Percentiles rank a stretch among this genome's conserved stretches.
Evolutionary conservation across 2,329 filamentous ascomycete genomes (phyloP).

Genomic region (Sporothrix protearum): DNA sequence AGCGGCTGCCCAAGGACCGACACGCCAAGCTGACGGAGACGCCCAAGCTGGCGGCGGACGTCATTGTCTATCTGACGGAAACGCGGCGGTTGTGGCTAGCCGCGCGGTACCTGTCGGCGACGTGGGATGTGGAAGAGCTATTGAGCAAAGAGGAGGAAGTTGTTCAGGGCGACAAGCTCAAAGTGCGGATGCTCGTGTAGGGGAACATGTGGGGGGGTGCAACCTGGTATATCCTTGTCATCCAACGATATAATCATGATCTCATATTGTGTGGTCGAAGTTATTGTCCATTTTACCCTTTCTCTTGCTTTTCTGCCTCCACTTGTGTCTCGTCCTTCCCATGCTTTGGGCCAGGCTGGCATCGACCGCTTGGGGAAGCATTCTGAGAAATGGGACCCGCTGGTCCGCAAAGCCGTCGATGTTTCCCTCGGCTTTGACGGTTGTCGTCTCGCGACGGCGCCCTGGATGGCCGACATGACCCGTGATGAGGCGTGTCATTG

Average conservation of each 20-base stretch:
- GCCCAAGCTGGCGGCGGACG: conserved; percentile 29
- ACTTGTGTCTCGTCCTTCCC: no score
- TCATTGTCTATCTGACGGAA: conserved; percentile 30
- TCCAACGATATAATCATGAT: background rate
- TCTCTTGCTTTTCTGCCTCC: background rate
- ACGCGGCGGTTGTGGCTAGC: conserved; percentile 30
- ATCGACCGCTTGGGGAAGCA: background rate
- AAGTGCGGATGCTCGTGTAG: conserved; percentile 28
- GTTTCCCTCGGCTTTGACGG: conserved; percentile 13
- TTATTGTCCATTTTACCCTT: background rate
- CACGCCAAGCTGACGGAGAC: conserved; percentile 27
- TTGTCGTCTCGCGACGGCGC: conserved; percentile 15
- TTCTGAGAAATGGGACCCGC: conserved; percentile 9
- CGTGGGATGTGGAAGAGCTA: conserved; percentile 31
- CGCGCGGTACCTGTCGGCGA: conserved; percentile 29
- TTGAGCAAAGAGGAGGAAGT: conserved; percentile 28
- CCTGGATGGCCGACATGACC: conserved; percentile 20
- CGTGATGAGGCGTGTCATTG: conserved; percentile 9
- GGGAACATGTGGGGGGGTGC: no score
- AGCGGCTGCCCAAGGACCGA: conserved; percentile 34
- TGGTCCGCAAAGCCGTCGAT: conserved; percentile 14
- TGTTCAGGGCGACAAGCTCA: conserved; percentile 27
- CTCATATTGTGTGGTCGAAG: background rate
- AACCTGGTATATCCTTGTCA: background rate
- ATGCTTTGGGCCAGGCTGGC: background rate